Conservation (phyloP, 140 eudicot species). For the Ambrosia hybrid region DNA sequence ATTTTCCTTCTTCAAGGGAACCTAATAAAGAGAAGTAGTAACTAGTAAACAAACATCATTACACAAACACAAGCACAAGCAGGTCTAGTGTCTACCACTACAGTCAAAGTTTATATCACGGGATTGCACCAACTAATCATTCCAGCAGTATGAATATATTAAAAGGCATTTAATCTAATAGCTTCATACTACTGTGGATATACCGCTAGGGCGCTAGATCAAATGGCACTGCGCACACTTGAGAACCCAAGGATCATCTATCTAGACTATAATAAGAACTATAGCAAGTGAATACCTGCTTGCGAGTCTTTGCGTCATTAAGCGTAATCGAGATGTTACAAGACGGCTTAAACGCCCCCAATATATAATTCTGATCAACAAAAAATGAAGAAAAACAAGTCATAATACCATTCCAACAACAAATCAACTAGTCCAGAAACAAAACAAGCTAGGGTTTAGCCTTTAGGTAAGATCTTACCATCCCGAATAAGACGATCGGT, state of each 20-base stretch:
- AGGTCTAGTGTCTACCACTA: background rate
- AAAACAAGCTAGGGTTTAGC: background rate
- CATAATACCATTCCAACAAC: slow-evolving; percentile 12
- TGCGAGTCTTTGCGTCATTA: slow-evolving; percentile 86
- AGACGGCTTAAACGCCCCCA: slow-evolving; percentile 96
- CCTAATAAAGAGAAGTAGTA: slow-evolving; percentile 39
- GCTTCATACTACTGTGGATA: background rate
- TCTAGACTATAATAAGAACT: background rate
- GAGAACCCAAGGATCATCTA: no score
- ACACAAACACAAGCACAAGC: slow-evolving; percentile 29
- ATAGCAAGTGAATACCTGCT: slow-evolving; percentile 57
- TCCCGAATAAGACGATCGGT: slow-evolving; percentile 20
- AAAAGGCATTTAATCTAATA: no score
- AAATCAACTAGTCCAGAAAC: background rate
- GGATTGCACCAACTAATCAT: no score
- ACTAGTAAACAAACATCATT: slow-evolving; percentile 13
- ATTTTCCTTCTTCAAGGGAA: slow-evolving; percentile 91
- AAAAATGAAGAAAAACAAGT: slow-evolving; percentile 7
- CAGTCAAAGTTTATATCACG: background rate
- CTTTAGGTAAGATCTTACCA: slow-evolving; percentile 33
- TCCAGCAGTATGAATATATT: no score
- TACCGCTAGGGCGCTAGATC: no score
- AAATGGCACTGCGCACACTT: no score
- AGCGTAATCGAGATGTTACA: slow-evolving; percentile 74
- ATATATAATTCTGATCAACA: slow-evolving; percentile 69